Conservation (phyloP, 2,329 filamentous ascomycete species). For the Ceratocystis albifundus region DNA sequence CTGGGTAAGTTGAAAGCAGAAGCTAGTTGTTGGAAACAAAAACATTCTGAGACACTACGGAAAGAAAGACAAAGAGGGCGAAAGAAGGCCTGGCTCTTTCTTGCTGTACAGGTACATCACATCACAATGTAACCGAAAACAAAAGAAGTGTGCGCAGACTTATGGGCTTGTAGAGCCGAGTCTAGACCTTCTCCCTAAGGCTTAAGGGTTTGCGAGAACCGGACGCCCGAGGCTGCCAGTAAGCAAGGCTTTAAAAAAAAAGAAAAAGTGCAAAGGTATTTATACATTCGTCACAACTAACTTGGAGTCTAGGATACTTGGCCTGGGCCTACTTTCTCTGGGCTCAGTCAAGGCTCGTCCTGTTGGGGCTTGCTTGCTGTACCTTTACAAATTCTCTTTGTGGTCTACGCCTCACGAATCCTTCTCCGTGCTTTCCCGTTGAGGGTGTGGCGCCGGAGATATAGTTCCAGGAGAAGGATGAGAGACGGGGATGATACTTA, state of each 20-base stretch:
- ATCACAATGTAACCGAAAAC: not conserved
- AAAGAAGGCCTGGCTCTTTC: not conserved
- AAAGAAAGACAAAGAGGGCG: not conserved
- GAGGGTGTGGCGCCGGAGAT: not conserved
- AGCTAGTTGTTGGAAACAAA: not conserved
- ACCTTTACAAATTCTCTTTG: too few species aligned
- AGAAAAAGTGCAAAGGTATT: not conserved
- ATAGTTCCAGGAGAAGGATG: constrained; percentile 11
- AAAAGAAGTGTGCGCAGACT: not conserved
- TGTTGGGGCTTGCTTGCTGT: too few species aligned
- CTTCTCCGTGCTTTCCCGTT: not conserved
- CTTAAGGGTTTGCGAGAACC: too few species aligned
- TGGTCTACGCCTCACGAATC: not conserved
- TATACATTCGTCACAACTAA: not conserved
- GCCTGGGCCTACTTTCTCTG: too few species aligned
- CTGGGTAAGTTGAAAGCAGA: not conserved
- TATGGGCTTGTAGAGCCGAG: too few species aligned
- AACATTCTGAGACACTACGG: not conserved
- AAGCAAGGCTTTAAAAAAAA: constrained; percentile 7
- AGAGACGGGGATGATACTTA: not conserved
- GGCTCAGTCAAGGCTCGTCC: too few species aligned
- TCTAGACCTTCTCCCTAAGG: too few species aligned
- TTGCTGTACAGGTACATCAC: not conserved
- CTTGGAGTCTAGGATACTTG: too few species aligned
- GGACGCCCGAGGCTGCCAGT: too few species aligned